These are phyloP conservation scores for Tulasnella sp. DNA, from an alignment of 768 basidiomycete species.

Conservation along the genomic window DNA sequence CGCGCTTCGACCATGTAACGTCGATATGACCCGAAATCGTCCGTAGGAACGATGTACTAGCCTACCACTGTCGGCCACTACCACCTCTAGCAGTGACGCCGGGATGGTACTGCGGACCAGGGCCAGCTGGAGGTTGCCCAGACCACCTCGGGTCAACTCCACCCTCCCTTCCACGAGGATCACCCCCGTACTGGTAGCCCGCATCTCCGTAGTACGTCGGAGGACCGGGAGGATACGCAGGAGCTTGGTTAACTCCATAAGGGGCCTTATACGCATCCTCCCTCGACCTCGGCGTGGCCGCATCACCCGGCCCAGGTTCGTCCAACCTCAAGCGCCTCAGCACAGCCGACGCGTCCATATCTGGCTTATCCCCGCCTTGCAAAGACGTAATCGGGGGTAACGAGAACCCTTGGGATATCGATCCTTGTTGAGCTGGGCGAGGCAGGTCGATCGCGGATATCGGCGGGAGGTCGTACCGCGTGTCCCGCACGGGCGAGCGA, in stretches of 20 bases:
- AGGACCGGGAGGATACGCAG: not conserved
- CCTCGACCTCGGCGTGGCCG: not conserved
- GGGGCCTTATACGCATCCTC: not conserved
- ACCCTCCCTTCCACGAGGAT: not conserved
- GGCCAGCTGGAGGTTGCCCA: not conserved
- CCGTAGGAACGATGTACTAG: not conserved
- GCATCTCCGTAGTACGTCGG: not conserved
- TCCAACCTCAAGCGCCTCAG: conserved; percentile 11
- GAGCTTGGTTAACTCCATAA: not conserved
- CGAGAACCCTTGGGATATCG: not conserved
- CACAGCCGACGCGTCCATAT: conserved; percentile 13
- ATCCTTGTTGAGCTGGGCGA: not conserved
- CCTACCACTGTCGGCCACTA: not conserved
- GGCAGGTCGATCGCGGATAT: conserved; percentile 10
- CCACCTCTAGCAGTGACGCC: not conserved
- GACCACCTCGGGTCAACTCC: not conserved
- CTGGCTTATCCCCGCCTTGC: conserved; percentile 1
- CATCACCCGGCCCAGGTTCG: not conserved
- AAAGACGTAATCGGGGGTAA: conserved; percentile 11
- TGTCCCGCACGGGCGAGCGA: not conserved
- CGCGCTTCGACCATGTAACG: no score
- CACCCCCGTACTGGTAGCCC: not conserved
- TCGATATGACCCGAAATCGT: no score
- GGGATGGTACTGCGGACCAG: not conserved
- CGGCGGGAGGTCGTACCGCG: conserved; percentile 14